Evolutionary conservation across 192 early-diverging fungal species (phyloP).

Genomic region (Entomortierella beljakovae): DNA sequence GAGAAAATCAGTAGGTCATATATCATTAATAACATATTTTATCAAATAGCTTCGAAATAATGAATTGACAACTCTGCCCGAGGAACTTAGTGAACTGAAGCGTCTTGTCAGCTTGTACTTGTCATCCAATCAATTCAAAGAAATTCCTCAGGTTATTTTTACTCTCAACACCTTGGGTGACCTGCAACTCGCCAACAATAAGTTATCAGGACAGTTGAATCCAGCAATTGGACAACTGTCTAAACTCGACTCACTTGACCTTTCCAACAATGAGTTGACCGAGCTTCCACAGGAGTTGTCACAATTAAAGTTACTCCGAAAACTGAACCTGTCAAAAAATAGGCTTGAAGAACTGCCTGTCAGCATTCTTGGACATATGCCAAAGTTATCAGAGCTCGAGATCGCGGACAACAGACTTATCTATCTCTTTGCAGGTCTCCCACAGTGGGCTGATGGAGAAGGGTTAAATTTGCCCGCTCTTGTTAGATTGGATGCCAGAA

Average conservation of each 20-base stretch:
- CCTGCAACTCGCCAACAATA: slow-evolving; percentile 53
- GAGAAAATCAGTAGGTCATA: no score
- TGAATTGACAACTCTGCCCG: slow-evolving; percentile 54
- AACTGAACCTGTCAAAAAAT: slow-evolving; percentile 58
- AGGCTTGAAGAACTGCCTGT: slow-evolving; percentile 47
- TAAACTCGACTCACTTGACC: slow-evolving; percentile 53
- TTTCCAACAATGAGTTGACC: slow-evolving; percentile 54
- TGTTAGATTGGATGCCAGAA: slow-evolving; percentile 34
- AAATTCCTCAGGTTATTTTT: slow-evolving; percentile 55
- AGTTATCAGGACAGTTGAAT: slow-evolving; percentile 49
- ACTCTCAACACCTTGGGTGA: slow-evolving; percentile 40
- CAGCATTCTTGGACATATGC: slow-evolving; percentile 49
- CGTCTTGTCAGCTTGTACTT: slow-evolving; percentile 55
- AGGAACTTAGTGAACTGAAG: slow-evolving; percentile 45
- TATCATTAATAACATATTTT: no score
- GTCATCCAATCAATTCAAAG: slow-evolving; percentile 55
- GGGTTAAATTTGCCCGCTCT: slow-evolving; percentile 6
- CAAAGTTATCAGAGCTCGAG: slow-evolving; percentile 58
- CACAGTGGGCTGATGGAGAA: slow-evolving; percentile 5
- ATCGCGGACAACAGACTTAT: slow-evolving; percentile 46
- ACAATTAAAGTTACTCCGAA: slow-evolving; percentile 50
- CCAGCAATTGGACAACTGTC: slow-evolving; percentile 37
- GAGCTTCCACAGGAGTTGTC: slow-evolving; percentile 51
- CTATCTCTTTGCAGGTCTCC: slow-evolving; percentile 45
- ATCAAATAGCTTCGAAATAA: slow-evolving; percentile 60